Base-by-base conservation (phyloP, 2,329 filamentous ascomycete genomes). In the Pseudopyricularia javanii region DNA sequence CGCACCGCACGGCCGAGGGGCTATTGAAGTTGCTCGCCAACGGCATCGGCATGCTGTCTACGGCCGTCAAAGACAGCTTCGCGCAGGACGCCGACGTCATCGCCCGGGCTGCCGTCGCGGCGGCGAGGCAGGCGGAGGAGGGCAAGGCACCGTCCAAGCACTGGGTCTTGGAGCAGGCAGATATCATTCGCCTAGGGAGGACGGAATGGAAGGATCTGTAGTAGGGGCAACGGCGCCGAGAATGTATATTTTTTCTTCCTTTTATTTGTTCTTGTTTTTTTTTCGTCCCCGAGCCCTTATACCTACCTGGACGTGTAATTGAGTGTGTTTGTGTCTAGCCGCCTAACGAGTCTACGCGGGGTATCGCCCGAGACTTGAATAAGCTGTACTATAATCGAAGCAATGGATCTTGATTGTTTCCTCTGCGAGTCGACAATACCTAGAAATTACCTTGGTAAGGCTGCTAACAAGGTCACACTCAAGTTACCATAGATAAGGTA, bases 11-110 rank as follows among this genome's bases (percentile, higher is more conserved):
- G 0, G 66, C 72, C 7, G 88, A 89, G 63, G 72, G 74, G 22
- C 61, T 80, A 5, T 5, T 83, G 1, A 72, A 79, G 58, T 71
- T 68, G 45, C 24, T 87, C 37, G 78, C 85, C 1, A 72, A 70
- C 3, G 71, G 71, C 14, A 54, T 85, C 52, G 81, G 82, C 3
- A 69, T 66, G 55, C 32, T 89, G 2, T 72, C 73, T 49, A 63
- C 69, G 54, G 74, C 72, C 0, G 45, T 82, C 56, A 81, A 82
- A 69, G 82, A 95, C 62, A 68, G 65, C 7, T 75, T 87, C 66
- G 86, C 81, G 2, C 86, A 93, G 70, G 87, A 93, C 51, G 82
- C 79, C 5, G 77, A 83, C 53, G 78, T 85, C 33, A 88, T 95
- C 67, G 86, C 73, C 3, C 74, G 75, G 57, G 85, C 85, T 12